Base-by-base conservation (phyloP, 2,329 filamentous ascomycete genomes). In the Massarina eburnea region DNA sequence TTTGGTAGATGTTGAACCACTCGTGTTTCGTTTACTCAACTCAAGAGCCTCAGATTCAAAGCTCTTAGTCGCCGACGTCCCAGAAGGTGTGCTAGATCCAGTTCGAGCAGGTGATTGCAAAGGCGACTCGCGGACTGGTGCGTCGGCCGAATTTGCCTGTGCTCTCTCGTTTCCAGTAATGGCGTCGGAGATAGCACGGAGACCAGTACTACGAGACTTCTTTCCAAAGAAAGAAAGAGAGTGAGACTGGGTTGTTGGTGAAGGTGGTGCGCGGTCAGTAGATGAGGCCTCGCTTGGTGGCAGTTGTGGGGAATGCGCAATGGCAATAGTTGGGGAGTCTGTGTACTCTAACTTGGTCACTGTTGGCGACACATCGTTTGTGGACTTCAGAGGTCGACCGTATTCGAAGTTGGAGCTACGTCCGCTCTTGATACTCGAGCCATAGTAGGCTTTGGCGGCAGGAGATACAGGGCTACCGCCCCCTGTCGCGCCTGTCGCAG, bases 181-280 rank as follows among this genome's bases (percentile, higher is more conserved):
- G 17, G 80, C 77, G 64, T 96, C 92, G 3, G 92, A 96, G 43
- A 91, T 89, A 12, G 90, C 86, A 52, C 92, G 80, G 45, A 95
- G 78, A n/a, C 90, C 89, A 84, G 81, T 18, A 79, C 78, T 46
- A 78, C 79, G 49, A 46, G 61, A 60, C 26, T 64, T 68, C 46
- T 64, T 70, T 43, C 68, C 69, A 53, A 70, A 69, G 57, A 70
- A 70, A 7, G 67, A 68, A 50, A 56, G 64, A 32, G 62, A 64
- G 36, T 61, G 61, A 43, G 57, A 55, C 18, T 55, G 52, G 4
- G 57, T 55, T 12, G 66, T 64, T 15, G 71, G 68, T 8, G 71
- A 69, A 35, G 75, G 75, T 10, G 76, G 75, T 29, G 76, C 70
- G 19, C 75, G 70, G 29, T 72, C 66, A 6, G 73, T 66, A 2